Evolutionary conservation across 192 early-diverging fungal genomes (phyloP), one percentile per base, ranked within the genome.

Genomic region (Rhizoclosmatium sp.): DNA sequence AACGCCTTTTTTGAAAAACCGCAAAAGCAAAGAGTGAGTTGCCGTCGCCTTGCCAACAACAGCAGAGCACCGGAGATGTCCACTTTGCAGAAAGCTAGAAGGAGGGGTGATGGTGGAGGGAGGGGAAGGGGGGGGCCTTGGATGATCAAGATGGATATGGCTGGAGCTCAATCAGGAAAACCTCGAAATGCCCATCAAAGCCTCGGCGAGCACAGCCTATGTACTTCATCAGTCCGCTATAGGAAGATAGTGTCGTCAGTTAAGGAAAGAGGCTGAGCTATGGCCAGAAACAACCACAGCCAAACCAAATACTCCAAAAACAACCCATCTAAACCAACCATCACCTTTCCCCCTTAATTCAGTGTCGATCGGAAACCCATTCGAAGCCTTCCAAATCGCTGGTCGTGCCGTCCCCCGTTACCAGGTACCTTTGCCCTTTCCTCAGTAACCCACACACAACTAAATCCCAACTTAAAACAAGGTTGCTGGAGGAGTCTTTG

Each of bases 331-430:
- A 31, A 31, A 31, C 31, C 31, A 31, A 31, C 31, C 31, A 31
- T 31, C 31, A 31, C 31, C 31, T 31, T 31, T 31, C 0, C 31
- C 31, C 73, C 75, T 51, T 72, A 46, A n/a, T 59, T 76, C 66
- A 78, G 76, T 78, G 76, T 78, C 76, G 21, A 78, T 78, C 47
- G 87, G 87, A 73, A 84, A 85, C 82, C 87, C 87, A 69, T 83
- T 77, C 73, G 87, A 88, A 76, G 47, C 82, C 42, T 84, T 81
- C 84, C 73, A 68, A 58, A 66, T 88, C 66, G 74, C 65, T 51
- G 84, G 87, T 14, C 21, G 72, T 42, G 75, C 80, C 69, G 65
- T 88, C 62, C 87, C 82, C 58, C 82, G 84, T 54, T 88, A 88
- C 84, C 85, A 80, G 84, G 87, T 88, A 80, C 10, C 56, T 19